Conservation (phyloP, 495 filamentous ascomycete genomes). For the Zalerion maritima region DNA sequence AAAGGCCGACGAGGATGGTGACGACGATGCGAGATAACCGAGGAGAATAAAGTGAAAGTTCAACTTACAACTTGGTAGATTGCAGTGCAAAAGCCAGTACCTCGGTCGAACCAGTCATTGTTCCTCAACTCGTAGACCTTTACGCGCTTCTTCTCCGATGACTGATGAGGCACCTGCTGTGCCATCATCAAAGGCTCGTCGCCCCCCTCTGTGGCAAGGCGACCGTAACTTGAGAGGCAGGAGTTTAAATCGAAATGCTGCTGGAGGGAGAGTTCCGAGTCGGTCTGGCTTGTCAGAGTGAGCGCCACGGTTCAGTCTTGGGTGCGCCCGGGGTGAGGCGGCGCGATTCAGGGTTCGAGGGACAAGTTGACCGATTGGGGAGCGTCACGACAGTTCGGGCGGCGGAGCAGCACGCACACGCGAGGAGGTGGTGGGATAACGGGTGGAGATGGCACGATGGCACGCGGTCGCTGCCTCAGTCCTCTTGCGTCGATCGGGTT, state of each 20-base stretch:
- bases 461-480: too few relatives aligned
- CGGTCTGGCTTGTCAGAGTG: slow-evolving; percentile 26
- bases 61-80: slow-evolving; percentile 58
- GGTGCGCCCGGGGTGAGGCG: too few relatives aligned
- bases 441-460: too few relatives aligned
- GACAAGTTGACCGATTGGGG: too few relatives aligned
- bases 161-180: slow-evolving; percentile 66
- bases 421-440: too few relatives aligned
- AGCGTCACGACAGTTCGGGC: too few relatives aligned
- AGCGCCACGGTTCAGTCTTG: too few relatives aligned
- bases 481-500: too few relatives aligned
- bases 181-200: slow-evolving; percentile 56
- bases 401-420: too few relatives aligned
- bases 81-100: slow-evolving; percentile 88
- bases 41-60: slow-evolving; percentile 2
- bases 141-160: slow-evolving; percentile 86
- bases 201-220: slow-evolving; percentile 21
- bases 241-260: slow-evolving; percentile 29
- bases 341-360: too few relatives aligned
- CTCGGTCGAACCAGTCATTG: slow-evolving; percentile 98
- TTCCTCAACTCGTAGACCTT: slow-evolving; percentile 97
- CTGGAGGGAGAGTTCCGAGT: slow-evolving; percentile 28
- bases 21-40: slow-evolving; percentile 4
- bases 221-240: slow-evolving; percentile 21
- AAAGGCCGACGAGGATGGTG: too few relatives aligned